phyloP scores from a whole-genome alignment of 441 rosid genomes.

The Gossypium trilobum region DNA sequence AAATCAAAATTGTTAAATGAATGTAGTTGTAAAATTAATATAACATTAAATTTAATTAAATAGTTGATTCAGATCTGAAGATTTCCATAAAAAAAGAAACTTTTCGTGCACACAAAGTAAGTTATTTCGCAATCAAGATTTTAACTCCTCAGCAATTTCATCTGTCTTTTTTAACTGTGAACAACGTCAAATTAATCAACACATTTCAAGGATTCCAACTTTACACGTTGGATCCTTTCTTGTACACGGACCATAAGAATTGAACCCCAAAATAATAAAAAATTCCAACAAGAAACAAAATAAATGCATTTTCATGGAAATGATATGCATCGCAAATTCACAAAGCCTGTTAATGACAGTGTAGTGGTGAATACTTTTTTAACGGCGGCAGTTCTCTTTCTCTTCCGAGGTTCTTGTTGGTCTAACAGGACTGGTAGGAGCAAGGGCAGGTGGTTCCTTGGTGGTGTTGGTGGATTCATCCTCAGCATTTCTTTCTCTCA shows the following conservation, averaged over 20 bases:
- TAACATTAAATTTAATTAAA: no score
- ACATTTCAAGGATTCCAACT: neutral
- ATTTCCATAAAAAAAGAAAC: no score
- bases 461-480: conserved; percentile 28
- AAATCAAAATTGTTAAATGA: no score
- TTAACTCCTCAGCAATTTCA: neutral
- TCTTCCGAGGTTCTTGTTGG: no score
- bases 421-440: no score
- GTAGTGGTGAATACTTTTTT: neutral
- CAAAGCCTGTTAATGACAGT: neutral
- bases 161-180: neutral
- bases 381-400: no score
- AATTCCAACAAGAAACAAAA: neutral
- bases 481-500: conserved; percentile 79
- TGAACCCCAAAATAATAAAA: neutral
- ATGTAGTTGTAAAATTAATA: no score
- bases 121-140: no score
- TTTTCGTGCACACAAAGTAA: no score
- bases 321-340: no score
- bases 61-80: no score
- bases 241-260: neutral
- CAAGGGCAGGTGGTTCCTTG: no score
- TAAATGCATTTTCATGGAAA: neutral
- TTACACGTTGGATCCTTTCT: conserved; percentile 4
- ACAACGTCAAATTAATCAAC: neutral